Percentiles rank a stretch among this genome's conserved stretches.
Conservation (phyloP, 208 protist species). For the Wallacemonas sp. region DNA sequence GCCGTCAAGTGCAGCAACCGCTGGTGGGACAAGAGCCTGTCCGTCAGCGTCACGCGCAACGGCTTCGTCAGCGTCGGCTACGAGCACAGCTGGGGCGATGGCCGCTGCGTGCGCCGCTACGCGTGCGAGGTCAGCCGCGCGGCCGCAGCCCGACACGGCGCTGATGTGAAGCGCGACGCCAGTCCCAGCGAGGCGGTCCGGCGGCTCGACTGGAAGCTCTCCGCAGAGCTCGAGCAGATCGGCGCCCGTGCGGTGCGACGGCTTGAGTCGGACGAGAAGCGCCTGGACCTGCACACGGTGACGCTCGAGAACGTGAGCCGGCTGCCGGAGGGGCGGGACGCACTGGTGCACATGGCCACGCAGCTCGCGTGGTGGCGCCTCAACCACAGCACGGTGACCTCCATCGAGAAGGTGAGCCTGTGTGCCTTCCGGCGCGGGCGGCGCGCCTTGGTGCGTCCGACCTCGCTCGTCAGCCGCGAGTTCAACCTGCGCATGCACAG, state of each 20-base stretch:
- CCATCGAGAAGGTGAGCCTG: constrained; percentile 54
- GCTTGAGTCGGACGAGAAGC: constrained; percentile 37
- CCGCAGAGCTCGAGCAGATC: constrained; percentile 37
- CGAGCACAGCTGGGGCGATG: constrained; percentile 83
- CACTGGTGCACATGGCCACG: constrained; percentile 60
- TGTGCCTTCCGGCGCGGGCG: constrained; percentile 74
- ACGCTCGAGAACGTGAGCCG: constrained; percentile 32
- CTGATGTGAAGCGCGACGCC: constrained; percentile 23
- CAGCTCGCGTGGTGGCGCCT: constrained; percentile 83
- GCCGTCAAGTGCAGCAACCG: constrained; percentile 49
- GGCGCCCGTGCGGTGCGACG: constrained; percentile 29
- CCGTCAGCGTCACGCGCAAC: constrained; percentile 58
- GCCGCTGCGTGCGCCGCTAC: constrained; percentile 66
- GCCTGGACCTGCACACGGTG: constrained; percentile 49
- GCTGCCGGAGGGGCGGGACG: constrained; percentile 24
- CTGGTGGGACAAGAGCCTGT: constrained; percentile 92
- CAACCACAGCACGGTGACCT: constrained; percentile 56
- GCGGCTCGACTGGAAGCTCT: constrained; percentile 56
- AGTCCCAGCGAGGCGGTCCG: constrained; percentile 35
- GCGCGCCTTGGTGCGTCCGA: constrained; percentile 48
- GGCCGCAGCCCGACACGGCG: constrained; percentile 33
- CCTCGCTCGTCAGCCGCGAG: constrained; percentile 47
- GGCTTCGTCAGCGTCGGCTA: constrained; percentile 65
- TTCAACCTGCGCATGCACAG: constrained; percentile 56
- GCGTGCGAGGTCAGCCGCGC: constrained; percentile 65